phyloP scores from a whole-genome alignment of 148 eudicot genomes.

The Agrostemma githago region DNA sequence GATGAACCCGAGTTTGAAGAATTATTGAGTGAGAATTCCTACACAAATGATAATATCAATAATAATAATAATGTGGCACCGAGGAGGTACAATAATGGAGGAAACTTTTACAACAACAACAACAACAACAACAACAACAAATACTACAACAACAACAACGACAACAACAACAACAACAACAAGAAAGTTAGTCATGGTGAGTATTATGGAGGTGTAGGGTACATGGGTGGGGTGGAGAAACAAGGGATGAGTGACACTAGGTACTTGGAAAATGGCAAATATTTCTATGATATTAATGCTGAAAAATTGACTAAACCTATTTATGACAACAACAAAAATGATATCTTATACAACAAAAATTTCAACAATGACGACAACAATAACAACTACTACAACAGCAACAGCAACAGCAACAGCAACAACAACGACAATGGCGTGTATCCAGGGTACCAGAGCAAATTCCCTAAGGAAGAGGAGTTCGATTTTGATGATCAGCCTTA shows the following conservation, averaged over 20 bases:
- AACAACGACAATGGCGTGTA: slow-evolving; percentile 23
- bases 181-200: neutral
- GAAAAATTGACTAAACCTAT: slow-evolving; percentile 28
- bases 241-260: slow-evolving; percentile 94
- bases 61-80: neutral
- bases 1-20: slow-evolving; percentile 20
- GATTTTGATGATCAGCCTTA: slow-evolving; percentile 30
- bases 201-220: slow-evolving; percentile 10
- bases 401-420: slow-evolving; percentile 2
- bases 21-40: slow-evolving; percentile 16
- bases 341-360: slow-evolving; percentile 31
- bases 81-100: neutral
- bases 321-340: slow-evolving; percentile 25
- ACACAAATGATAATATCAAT: slow-evolving; percentile 10
- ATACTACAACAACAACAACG: neutral
- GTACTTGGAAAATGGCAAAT: slow-evolving; percentile 66
- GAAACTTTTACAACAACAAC: too few species aligned
- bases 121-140: neutral
- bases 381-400: slow-evolving; percentile 17
- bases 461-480: slow-evolving; percentile 31
- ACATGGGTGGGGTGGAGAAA: slow-evolving; percentile 30
- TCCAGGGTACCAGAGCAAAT: slow-evolving; percentile 39
- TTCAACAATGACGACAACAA: slow-evolving; percentile 27
- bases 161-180: slow-evolving; percentile 8
- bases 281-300: slow-evolving; percentile 37